phyloP scores from a whole-genome alignment of 2,329 filamentous ascomycete species.

The Zarea fungicola region DNA sequence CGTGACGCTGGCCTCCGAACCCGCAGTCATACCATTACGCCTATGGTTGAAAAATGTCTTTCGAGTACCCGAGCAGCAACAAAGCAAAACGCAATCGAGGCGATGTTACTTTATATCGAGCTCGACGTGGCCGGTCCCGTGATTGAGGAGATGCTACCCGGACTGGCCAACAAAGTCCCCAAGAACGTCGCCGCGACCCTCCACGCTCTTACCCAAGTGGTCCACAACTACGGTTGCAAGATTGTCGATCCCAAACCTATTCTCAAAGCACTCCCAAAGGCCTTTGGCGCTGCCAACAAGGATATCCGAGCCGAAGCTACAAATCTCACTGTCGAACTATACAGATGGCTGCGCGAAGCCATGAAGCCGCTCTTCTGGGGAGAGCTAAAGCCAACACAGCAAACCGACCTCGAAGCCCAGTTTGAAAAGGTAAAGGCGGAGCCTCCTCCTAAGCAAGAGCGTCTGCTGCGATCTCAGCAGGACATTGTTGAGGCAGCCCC shows the following conservation, averaged over 20 bases:
- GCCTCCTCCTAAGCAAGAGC: slow-evolving; percentile 80
- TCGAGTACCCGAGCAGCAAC: slow-evolving; percentile 81
- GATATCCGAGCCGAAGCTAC: slow-evolving; percentile 94
- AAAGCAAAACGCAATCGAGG: slow-evolving; percentile 82
- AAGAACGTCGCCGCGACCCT: slow-evolving; percentile 74
- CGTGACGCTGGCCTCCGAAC: slow-evolving; percentile 74
- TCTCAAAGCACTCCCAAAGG: slow-evolving; percentile 81
- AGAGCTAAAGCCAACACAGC: slow-evolving; percentile 91
- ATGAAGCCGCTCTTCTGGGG: slow-evolving; percentile 99
- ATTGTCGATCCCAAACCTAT: slow-evolving; percentile 88
- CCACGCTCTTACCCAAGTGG: slow-evolving; percentile 73
- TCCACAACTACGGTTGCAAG: slow-evolving; percentile 93
- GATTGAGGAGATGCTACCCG: slow-evolving; percentile 83
- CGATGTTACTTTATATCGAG: slow-evolving; percentile 82
- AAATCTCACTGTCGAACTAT: slow-evolving; percentile 86
- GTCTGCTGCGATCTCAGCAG: slow-evolving; percentile 84
- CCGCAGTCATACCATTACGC: slow-evolving; percentile 64
- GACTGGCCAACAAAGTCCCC: slow-evolving; percentile 80
- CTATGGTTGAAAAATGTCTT: slow-evolving; percentile 88
- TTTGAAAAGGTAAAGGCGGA: slow-evolving; percentile 94
- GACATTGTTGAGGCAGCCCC: slow-evolving; percentile 70
- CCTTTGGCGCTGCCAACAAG: slow-evolving; percentile 95
- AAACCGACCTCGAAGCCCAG: slow-evolving; percentile 85
- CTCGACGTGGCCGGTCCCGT: slow-evolving; percentile 80
- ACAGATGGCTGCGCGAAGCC: slow-evolving; percentile 92